Conservation (phyloP, 345 rosid species). For the Jatropha curcas region DNA sequence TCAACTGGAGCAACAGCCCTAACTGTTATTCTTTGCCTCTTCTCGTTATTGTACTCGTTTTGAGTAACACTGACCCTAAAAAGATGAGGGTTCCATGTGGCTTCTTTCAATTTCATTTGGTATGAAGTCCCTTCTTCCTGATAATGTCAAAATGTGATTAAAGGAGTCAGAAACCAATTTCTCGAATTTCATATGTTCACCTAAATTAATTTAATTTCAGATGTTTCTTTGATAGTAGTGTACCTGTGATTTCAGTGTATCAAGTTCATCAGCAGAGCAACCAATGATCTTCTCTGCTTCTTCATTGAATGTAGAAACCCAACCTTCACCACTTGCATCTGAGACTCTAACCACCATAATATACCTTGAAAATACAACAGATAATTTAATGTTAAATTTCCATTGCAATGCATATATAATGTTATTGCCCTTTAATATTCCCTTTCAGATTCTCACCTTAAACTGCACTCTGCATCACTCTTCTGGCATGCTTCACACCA, state of each 20-base stretch:
- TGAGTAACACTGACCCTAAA: conserved; percentile 70
- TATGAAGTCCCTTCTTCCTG: conserved; percentile 56
- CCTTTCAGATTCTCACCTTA: conserved; percentile 49
- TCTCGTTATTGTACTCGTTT: conserved; percentile 80
- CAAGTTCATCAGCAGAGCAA: conserved; percentile 83
- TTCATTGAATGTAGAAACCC: conserved; percentile 74
- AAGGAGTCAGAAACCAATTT: background rate
- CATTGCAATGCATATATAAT: background rate
- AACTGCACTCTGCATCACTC: conserved; percentile 67
- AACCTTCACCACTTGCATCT: conserved; percentile 81
- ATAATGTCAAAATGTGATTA: conserved; percentile 4
- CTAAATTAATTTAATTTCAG: background rate
- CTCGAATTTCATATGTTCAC: background rate
- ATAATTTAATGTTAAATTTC: background rate
- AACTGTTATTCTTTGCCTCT: conserved; percentile 83
- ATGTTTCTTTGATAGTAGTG: background rate
- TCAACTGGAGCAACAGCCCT: conserved; percentile 67
- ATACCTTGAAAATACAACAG: conserved; percentile 43
- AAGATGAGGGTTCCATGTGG: conserved; percentile 78
- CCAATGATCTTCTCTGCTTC: conserved; percentile 79
- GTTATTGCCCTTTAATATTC: background rate
- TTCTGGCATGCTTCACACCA: conserved; percentile 99
- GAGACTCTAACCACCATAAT: conserved; percentile 67
- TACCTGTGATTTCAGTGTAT: conserved; percentile 68
- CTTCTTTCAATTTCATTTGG: conserved; percentile 68